Evolutionary conservation across 2,329 filamentous ascomycete genomes (phyloP), one percentile per base, ranked within the genome.

Genomic region (Beauveria medogensis): DNA sequence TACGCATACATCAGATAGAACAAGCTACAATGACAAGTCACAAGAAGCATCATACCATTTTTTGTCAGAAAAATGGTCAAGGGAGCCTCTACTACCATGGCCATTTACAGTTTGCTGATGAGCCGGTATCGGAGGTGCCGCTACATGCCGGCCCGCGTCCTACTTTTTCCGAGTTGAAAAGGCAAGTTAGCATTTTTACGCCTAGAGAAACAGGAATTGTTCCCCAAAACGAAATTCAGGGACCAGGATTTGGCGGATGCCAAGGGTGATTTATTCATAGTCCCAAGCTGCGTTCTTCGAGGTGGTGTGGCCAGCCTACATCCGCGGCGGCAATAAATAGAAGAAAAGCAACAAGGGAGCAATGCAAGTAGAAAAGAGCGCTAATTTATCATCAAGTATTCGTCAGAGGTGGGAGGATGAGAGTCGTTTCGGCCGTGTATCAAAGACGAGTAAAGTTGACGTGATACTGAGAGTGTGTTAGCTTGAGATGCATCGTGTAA

Each of bases 391-490:
- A 60, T 60, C 41, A 55, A 55, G 47, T 48, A 51, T 47, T 60
- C 58, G 51, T 60, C 58, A 60, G 55, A 52, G 51, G 28, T 20
- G 60, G 10, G 37, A 54, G 20, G 24, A 44, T 22, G 10, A 22
- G 37, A n/a, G 12, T 61, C 7, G 47, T 61, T 61, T 57, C 54
- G 53, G 54, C 41, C 55, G 48, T 40, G 40, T 53, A 46, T 61
- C 47, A 61, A 20, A 61, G 55, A 56, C 60, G 53, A 30, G 54
- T 57, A 28, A 62, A 55, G 55, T 59, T 59, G 61, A 62, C 61
- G 56, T 62, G 61, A 55, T 62, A 62, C 61, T 62, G 34, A 26
- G 43, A 10, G 34, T 28, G 16, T 54, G 34, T 62, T 62, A 58
- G 55, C 14, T 40, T 50, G 40, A 28, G 20, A 7, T n/a, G n/a